A percentile compares a stretch with the other conserved stretches of the same genome.
Evolutionary conservation across 371 early-diverging fungal genomes (phyloP).

Genomic region (Coemansia sp.): DNA sequence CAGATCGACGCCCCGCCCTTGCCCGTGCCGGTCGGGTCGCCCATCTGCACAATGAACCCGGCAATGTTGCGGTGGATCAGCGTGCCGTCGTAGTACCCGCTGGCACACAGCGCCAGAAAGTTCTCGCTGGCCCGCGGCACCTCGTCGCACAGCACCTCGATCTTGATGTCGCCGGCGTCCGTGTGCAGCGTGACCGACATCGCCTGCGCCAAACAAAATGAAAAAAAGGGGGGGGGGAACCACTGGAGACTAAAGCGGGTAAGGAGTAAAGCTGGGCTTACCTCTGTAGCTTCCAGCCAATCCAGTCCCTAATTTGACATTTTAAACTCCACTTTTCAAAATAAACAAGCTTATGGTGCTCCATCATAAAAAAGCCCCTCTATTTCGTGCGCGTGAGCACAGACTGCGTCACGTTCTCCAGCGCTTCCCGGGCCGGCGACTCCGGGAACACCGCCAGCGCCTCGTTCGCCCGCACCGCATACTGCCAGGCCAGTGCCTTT

Average conservation of each 20-base stretch:
- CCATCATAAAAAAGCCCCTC: not conserved
- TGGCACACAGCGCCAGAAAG: slow-evolving; percentile 92
- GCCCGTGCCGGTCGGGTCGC: slow-evolving; percentile 86
- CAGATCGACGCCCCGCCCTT: slow-evolving; percentile 96
- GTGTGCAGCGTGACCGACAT: slow-evolving; percentile 73
- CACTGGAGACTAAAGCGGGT: too few species aligned
- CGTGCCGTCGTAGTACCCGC: slow-evolving; percentile 86
- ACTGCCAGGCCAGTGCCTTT: slow-evolving; percentile 29
- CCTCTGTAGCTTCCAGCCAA: too few species aligned
- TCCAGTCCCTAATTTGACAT: too few species aligned
- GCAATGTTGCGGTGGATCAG: slow-evolving; percentile 86
- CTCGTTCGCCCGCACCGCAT: slow-evolving; percentile 57
- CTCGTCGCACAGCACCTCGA: slow-evolving; percentile 78
- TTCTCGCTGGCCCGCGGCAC: slow-evolving; percentile 89
- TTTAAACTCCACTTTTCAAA: too few species aligned
- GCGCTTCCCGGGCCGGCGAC: slow-evolving; percentile 66
- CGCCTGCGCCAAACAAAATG: not conserved
- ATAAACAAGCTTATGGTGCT: too few species aligned
- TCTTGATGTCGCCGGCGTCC: slow-evolving; percentile 89
- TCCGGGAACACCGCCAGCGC: slow-evolving; percentile 62
- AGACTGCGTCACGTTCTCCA: slow-evolving; percentile 43
- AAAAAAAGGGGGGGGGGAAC: not conserved
- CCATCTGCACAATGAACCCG: slow-evolving; percentile 89
- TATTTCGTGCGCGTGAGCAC: slow-evolving; percentile 45
- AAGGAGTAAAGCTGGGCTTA: too few species aligned